Conservation (phyloP, 1,139 yeast species). For the Diutina siamensis region DNA sequence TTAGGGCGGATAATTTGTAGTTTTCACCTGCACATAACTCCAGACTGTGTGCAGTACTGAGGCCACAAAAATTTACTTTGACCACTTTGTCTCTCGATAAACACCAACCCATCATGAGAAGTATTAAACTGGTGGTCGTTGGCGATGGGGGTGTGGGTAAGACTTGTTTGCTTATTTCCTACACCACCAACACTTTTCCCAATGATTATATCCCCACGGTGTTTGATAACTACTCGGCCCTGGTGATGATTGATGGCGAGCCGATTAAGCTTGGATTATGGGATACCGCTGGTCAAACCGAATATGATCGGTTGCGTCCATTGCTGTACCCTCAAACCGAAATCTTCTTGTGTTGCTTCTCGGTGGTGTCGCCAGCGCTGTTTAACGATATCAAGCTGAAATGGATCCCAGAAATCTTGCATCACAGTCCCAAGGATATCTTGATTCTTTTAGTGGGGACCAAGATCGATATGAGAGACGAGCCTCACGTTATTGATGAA, state of each 20-base stretch:
- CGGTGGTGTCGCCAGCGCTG: constrained; percentile 73
- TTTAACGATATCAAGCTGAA: constrained; percentile 62
- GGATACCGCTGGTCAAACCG: constrained; percentile 98
- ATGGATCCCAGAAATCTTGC: constrained; percentile 86
- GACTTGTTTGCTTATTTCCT: constrained; percentile 77
- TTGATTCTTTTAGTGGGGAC: constrained; percentile 78
- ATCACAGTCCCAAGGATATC: constrained; percentile 70
- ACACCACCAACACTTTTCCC: constrained; percentile 90
- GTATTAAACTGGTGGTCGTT: constrained; percentile 89
- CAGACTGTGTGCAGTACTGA: neutral
- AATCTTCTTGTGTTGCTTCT: constrained; percentile 77
- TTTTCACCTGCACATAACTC: neutral
- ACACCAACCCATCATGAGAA: constrained; percentile 45
- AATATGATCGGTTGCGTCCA: constrained; percentile 85
- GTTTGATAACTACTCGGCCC: constrained; percentile 82
- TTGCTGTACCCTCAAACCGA: constrained; percentile 89
- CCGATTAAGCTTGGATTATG: constrained; percentile 77
- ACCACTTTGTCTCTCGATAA: neutral
- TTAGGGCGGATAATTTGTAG: neutral
- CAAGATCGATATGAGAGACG: constrained; percentile 75
- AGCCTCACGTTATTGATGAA: constrained; percentile 63
- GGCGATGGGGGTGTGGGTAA: constrained; percentile 98
- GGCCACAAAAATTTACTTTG: neutral
- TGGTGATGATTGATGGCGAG: constrained; percentile 73
- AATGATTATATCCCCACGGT: constrained; percentile 94